Percentiles rank a stretch among this genome's conserved stretches.
These are phyloP conservation scores for Boletus rufocinnamomeus DNA, from an alignment of 768 basidiomycete species.

Conservation along the genomic window DNA sequence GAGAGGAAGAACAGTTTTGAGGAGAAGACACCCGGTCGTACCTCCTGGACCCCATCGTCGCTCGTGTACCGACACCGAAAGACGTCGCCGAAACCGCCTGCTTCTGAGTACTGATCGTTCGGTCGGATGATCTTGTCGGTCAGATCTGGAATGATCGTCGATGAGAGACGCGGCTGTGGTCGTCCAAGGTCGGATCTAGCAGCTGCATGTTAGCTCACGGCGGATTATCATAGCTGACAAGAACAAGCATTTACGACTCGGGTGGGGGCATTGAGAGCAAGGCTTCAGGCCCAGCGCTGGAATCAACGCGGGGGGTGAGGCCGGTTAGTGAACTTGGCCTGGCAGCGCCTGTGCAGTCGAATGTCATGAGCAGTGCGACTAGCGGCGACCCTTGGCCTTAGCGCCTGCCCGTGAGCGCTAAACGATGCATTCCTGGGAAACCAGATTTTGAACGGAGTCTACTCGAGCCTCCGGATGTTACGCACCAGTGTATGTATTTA, in stretches of 20 bases:
- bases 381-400: too few relatives aligned
- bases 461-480: too few relatives aligned
- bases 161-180: background rate
- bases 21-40: background rate
- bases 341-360: background rate
- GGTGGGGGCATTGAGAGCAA: background rate
- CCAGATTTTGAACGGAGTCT: too few relatives aligned
- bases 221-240: background rate
- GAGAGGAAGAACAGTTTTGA: background rate
- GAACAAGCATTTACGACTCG: background rate
- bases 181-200: background rate
- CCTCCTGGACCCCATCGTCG: constrained; percentile 1
- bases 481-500: too few relatives aligned
- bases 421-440: too few relatives aligned
- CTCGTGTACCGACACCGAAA: constrained; percentile 3
- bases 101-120: background rate
- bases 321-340: too few relatives aligned
- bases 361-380: background rate
- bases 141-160: background rate
- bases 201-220: too few relatives aligned
- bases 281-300: too few relatives aligned
- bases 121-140: background rate
- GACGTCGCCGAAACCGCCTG: constrained; percentile 11
- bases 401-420: too few relatives aligned
- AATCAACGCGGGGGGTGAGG: background rate